Percentiles rank a stretch among this genome's conserved stretches.
Conservation (phyloP, 78 protist genomes). For the Dictyostelium capitatum region DNA sequence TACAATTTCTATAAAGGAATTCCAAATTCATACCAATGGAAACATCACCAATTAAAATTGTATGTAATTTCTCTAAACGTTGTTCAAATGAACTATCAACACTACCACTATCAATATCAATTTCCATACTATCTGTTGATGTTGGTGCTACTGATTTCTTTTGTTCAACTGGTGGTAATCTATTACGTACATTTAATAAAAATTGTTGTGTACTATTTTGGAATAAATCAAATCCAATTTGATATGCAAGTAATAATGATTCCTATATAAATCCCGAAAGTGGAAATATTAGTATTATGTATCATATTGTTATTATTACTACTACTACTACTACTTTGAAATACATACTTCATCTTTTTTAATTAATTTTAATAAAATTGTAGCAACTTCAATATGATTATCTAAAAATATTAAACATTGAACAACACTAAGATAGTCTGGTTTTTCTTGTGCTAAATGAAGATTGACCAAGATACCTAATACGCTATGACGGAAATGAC, state of each 20-base stretch:
- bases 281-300: too few relatives aligned
- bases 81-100: neutral
- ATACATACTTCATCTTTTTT: slow-evolving; percentile 78
- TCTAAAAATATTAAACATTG: slow-evolving; percentile 76
- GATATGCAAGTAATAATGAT: slow-evolving; percentile 89
- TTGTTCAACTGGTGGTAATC: slow-evolving; percentile 30
- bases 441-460: slow-evolving; percentile 49
- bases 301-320: too few relatives aligned
- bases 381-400: slow-evolving; percentile 45
- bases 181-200: slow-evolving; percentile 50
- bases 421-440: slow-evolving; percentile 61
- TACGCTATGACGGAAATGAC: slow-evolving; percentile 67
- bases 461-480: slow-evolving; percentile 54
- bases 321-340: too few relatives aligned
- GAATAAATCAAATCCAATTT: slow-evolving; percentile 96
- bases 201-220: slow-evolving; percentile 95
- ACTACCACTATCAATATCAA: slow-evolving; percentile 25
- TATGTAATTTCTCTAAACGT: slow-evolving; percentile 47
- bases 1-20: slow-evolving; percentile 92
- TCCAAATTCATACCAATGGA: slow-evolving; percentile 91
- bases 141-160: neutral
- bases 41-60: slow-evolving; percentile 91
- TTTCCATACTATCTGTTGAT: slow-evolving; percentile 70
- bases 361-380: slow-evolving; percentile 41
- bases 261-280: slow-evolving; percentile 84